These are phyloP conservation scores for Viola pubescens DNA, from an alignment of 441 rosid species.

Conservation along the genomic window DNA sequence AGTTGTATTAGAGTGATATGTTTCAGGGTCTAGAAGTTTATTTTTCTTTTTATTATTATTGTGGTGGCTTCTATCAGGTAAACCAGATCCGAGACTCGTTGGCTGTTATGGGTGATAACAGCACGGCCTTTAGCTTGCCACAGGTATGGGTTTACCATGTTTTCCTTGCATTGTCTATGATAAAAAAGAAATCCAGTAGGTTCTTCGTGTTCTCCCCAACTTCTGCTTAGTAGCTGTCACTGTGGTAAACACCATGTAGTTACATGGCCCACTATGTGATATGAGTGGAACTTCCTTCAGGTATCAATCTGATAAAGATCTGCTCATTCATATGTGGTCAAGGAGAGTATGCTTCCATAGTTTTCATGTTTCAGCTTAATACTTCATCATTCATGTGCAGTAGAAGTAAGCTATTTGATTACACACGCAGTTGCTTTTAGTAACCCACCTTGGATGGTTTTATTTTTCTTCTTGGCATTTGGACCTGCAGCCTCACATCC, in stretches of 20 bases:
- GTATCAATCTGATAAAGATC: too few relatives aligned
- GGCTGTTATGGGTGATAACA: slow-evolving; percentile 93
- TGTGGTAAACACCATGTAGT: background rate
- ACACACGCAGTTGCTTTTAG: slow-evolving; percentile 4
- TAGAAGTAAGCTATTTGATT: slow-evolving; percentile 2
- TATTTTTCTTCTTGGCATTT: slow-evolving; percentile 20
- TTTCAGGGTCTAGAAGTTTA: slow-evolving; percentile 18
- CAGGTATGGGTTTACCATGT: slow-evolving; percentile 48
- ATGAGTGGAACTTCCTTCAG: background rate
- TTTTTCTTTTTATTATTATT: slow-evolving; percentile 7
- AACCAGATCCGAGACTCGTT: slow-evolving; percentile 92
- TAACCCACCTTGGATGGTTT: slow-evolving; percentile 13
- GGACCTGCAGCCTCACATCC: slow-evolving; percentile 82
- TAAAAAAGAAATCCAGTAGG: background rate
- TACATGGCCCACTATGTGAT: background rate
- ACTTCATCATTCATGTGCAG: background rate
- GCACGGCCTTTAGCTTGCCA: slow-evolving; percentile 97
- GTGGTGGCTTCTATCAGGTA: slow-evolving; percentile 39
- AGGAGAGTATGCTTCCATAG: too few relatives aligned
- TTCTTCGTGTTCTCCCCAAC: slow-evolving; percentile 4
- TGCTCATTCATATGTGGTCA: too few relatives aligned
- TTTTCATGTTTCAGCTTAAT: too few relatives aligned
- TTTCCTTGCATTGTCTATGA: slow-evolving; percentile 7
- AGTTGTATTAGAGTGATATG: slow-evolving; percentile 9
- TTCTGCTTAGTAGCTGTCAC: background rate